phyloP scores from a whole-genome alignment of 2,329 filamentous ascomycete genomes.

The Aspergillus fischeri region DNA sequence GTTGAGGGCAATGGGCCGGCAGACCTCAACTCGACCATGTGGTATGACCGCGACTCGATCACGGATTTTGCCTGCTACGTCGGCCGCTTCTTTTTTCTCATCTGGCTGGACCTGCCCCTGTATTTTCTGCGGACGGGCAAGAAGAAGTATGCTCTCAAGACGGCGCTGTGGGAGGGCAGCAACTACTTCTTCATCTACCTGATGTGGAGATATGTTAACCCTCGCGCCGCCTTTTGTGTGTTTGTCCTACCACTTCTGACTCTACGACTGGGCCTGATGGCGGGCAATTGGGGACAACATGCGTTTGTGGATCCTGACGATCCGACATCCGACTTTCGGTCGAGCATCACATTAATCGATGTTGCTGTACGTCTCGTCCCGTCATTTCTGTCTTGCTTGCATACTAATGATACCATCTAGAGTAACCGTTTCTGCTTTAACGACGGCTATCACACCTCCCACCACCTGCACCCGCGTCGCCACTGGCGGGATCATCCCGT shows the following conservation, averaged over 20 bases:
- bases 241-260: constrained; percentile 63
- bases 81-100: constrained; percentile 66
- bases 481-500: constrained; percentile 79
- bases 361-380: constrained; percentile 57
- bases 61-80: constrained; percentile 66
- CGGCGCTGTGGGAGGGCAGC: constrained; percentile 58
- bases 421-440: constrained; percentile 81
- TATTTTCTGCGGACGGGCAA: constrained; percentile 69
- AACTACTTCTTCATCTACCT: constrained; percentile 53
- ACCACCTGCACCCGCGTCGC: constrained; percentile 37
- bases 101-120: constrained; percentile 70
- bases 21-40: constrained; percentile 70
- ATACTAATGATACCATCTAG: constrained; percentile 37
- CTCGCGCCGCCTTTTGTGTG: constrained; percentile 58
- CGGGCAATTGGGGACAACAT: constrained; percentile 82
- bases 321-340: constrained; percentile 72
- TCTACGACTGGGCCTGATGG: constrained; percentile 69
- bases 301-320: constrained; percentile 72
- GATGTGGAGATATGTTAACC: constrained; percentile 48
- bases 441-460: constrained; percentile 74
- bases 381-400: not conserved
- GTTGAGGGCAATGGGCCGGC: constrained; percentile 75
- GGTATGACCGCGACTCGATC: constrained; percentile 68
- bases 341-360: constrained; percentile 75
- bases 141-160: constrained; percentile 49